Percentiles rank a stretch among this genome's conserved stretches.
phyloP scores from a whole-genome alignment of 2,329 filamentous ascomycete genomes.

The Ophiostoma fasciatum region DNA sequence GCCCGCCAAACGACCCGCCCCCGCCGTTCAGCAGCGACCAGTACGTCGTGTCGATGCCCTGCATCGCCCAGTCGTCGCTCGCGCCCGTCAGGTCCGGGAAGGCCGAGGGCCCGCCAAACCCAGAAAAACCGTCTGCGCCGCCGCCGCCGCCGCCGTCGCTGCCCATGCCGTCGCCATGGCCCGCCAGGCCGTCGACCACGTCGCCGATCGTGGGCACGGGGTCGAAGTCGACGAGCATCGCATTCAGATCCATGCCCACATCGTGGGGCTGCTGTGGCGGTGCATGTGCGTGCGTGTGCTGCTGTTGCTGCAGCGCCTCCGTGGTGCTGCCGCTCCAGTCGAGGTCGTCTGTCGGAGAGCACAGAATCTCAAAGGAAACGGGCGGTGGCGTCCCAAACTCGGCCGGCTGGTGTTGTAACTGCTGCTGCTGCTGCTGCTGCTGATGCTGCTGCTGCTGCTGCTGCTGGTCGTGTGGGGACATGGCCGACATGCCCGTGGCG shows the following conservation, averaged over 20 bases:
- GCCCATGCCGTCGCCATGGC: no score
- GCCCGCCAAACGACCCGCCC: conserved; percentile 7
- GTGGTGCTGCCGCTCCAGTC: conserved; percentile 1
- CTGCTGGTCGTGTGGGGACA: background rate
- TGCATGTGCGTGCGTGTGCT: background rate
- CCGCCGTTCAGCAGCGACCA: conserved; percentile 13
- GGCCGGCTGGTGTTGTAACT: background rate
- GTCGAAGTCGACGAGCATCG: conserved; percentile 12
- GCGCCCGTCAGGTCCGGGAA: conserved; percentile 14
- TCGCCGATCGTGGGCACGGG: conserved; percentile 2
- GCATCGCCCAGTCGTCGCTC: conserved; percentile 13
- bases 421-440: conserved; percentile 2
- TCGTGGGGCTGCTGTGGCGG: background rate
- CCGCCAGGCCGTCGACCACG: background rate
- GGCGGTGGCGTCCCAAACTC: background rate
- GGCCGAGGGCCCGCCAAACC: conserved; percentile 2
- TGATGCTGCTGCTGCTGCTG: background rate
- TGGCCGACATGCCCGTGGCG: background rate
- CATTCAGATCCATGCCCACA: conserved; percentile 7
- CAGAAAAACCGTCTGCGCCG: conserved; percentile 3
- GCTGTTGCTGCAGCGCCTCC: background rate
- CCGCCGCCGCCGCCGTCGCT: background rate
- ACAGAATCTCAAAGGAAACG: background rate
- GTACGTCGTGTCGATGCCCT: conserved; percentile 14
- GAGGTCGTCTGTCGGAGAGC: background rate